Percentiles rank a stretch among this genome's conserved stretches.
Evolutionary conservation across 2,329 filamentous ascomycete species (phyloP).

Genomic region (Pyrenophora tritici-repentis): DNA sequence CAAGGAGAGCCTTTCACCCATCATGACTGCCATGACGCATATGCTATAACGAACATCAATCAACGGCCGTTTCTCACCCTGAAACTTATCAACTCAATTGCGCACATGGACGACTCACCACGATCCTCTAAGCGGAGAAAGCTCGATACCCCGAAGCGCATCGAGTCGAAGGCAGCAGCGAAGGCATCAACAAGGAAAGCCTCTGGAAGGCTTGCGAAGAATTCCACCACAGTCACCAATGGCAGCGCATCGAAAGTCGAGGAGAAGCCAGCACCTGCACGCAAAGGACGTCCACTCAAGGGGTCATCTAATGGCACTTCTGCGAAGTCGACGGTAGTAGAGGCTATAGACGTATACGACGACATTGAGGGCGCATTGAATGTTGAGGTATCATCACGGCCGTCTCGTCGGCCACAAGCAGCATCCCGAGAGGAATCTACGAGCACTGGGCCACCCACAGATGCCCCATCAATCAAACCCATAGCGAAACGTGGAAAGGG

Average conservation of each 20-base stretch:
- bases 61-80: background rate
- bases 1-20: constrained; percentile 5
- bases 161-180: constrained; percentile 26
- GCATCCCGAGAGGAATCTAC: constrained; percentile 15
- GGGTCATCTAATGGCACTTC: constrained; percentile 17
- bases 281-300: constrained; percentile 12
- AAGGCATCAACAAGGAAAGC: constrained; percentile 27
- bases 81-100: background rate
- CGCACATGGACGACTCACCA: constrained; percentile 41
- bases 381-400: constrained; percentile 19
- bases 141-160: constrained; percentile 36
- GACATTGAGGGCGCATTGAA: constrained; percentile 52
- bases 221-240: constrained; percentile 19
- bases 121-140: constrained; percentile 46
- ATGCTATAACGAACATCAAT: constrained; percentile 2
- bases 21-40: constrained; percentile 10
- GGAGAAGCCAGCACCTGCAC: constrained; percentile 14
- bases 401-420: constrained; percentile 9
- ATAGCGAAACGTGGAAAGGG: constrained; percentile 28
- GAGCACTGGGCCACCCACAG: constrained; percentile 7
- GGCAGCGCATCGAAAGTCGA: constrained; percentile 14
- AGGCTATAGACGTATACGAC: constrained; percentile 48
- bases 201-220: constrained; percentile 28
- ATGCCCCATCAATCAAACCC: constrained; percentile 20
- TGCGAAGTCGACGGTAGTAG: constrained; percentile 9